phyloP scores from a whole-genome alignment of 2,329 filamentous ascomycete genomes.

The Phyllosticta capitalensis region DNA sequence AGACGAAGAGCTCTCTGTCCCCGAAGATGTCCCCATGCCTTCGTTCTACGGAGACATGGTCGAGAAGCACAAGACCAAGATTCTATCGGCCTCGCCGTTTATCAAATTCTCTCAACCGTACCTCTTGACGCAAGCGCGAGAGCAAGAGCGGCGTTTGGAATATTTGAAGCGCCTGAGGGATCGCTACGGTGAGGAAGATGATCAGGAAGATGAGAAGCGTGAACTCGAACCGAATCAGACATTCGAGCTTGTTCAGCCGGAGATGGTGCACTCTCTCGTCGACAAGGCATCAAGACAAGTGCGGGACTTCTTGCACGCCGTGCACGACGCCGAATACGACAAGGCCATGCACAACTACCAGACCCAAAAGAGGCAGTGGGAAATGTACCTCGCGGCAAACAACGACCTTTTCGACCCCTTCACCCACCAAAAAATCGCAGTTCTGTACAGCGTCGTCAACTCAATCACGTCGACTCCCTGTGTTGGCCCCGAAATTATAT shows the following conservation, averaged over 20 bases:
- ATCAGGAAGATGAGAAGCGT: slow-evolving; percentile 22
- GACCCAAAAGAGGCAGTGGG: slow-evolving; percentile 93
- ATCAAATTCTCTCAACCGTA: slow-evolving; percentile 94
- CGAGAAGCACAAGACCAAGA: slow-evolving; percentile 82
- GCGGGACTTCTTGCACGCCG: slow-evolving; percentile 86
- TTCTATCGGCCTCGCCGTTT: slow-evolving; percentile 90
- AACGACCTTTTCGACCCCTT: slow-evolving; percentile 82
- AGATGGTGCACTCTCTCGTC: slow-evolving; percentile 84
- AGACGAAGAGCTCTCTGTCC: slow-evolving; percentile 46
- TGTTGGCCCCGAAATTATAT: slow-evolving; percentile 79
- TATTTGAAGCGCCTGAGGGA: slow-evolving; percentile 78
- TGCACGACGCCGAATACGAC: slow-evolving; percentile 94
- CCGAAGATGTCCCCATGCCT: slow-evolving; percentile 68
- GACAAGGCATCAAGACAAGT: slow-evolving; percentile 76
- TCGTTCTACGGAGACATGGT: slow-evolving; percentile 95
- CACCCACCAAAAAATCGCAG: slow-evolving; percentile 91
- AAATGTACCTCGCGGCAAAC: slow-evolving; percentile 84
- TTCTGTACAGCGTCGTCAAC: slow-evolving; percentile 88
- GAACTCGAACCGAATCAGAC: slow-evolving; percentile 43
- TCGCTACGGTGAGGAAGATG: slow-evolving; percentile 43
- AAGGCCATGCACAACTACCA: slow-evolving; percentile 89
- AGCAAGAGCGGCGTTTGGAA: slow-evolving; percentile 75
- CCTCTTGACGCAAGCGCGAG: slow-evolving; percentile 80
- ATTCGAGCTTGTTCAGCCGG: slow-evolving; percentile 85
- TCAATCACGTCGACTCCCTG: slow-evolving; percentile 91